Evolutionary conservation across 495 filamentous ascomycete species (phyloP), one percentile per base, ranked within the genome.

Genomic region (Xylaria bambusicola): DNA sequence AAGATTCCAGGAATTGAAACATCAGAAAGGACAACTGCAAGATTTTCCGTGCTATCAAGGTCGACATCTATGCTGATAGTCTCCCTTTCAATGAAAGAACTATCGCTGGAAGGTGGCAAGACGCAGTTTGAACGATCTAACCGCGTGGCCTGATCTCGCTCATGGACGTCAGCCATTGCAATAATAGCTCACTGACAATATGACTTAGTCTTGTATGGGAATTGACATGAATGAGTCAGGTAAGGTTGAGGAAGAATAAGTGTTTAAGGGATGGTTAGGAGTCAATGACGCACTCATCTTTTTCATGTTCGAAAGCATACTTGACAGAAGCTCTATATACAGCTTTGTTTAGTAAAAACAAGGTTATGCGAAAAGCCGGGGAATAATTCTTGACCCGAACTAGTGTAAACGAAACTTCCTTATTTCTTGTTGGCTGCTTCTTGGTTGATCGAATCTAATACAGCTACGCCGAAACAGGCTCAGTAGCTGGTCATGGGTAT

Each of bases 41-140:
- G 9, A 44, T 20, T 44, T 38, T 44, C 36, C 33, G 42, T 21
- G 15, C 44, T 38, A 44, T 18, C n/a, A n/a, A 27, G 38, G 17
- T 44, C 52, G 10, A 44, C 38, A 33, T 54, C 52, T 44, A 44
- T 17, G 44, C 52, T 44, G 52, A 54, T 54, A 17, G 52, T 54
- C 4, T 45, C 52, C 33, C n/a, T 54, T 42, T 38, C 38, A 6
- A 9, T 45, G 33, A 8, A 20, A 33, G 38, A n/a, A 44, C 26
- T 18, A 26, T 20, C 33, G 17, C 38, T 54, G 10, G 52, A 54
- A 21, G 38, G 38, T 5, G 52, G 52, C 17, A 54, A 33, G 38
- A 54, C 33, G 40, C 52, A 54, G 6, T 33, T 54, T 2, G 26
- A 44, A 42, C 38, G 36, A 54, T 54, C 52, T 10, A 44, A 33